Evolutionary conservation across 768 basidiomycete species (phyloP), one percentile per base, ranked within the genome.

Genomic region (Hypholoma fasciculare): DNA sequence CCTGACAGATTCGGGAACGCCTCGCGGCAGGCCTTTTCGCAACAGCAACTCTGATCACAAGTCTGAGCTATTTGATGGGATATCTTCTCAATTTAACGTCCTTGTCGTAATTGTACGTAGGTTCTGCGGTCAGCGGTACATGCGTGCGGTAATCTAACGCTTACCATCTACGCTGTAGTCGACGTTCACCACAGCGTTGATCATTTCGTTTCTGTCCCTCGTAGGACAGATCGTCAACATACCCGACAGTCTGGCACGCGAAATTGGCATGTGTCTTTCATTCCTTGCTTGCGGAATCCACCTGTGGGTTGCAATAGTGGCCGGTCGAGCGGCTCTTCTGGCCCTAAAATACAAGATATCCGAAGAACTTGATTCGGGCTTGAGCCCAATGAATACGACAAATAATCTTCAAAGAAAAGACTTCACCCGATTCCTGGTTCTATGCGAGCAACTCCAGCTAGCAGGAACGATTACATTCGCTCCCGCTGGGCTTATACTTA

Each of bases 381-480:
- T 23, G 23, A 23, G 23, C 23, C 23, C 23, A 23, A 27, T n/a
- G n/a, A 44, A 16, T n/a, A 11, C 39, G 12, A 12, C 6, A 3
- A 19, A 27, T 4, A 30, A n/a, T 2, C 38, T 57, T 8, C 13
- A 42, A 42, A 23, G 23, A 11, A 34, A 17, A 4, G 56, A 57
- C 49, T 40, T 57, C 7, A 14, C 43, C 16, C 20, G 27, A 2
- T 57, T 51, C 49, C 47, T 56, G 4, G 38, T 48, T 11, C 55
- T 56, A 5, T 56, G 47, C 38, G 55, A 56, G 26, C 55, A 57
- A 42, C 56, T 57, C 27, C 56, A 57, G 38, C 49, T 57, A 12
- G 16, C 43, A 13, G 56, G 56, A 9, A 50, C 56, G 8, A 57
- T 57, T n/a, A 51, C 39, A n/a, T 57, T 57, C 27, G 14, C n/a